Evolutionary conservation across 2,329 filamentous ascomycete species (phyloP), one percentile per base, ranked within the genome.

Genomic region (Fusarium sp.): DNA sequence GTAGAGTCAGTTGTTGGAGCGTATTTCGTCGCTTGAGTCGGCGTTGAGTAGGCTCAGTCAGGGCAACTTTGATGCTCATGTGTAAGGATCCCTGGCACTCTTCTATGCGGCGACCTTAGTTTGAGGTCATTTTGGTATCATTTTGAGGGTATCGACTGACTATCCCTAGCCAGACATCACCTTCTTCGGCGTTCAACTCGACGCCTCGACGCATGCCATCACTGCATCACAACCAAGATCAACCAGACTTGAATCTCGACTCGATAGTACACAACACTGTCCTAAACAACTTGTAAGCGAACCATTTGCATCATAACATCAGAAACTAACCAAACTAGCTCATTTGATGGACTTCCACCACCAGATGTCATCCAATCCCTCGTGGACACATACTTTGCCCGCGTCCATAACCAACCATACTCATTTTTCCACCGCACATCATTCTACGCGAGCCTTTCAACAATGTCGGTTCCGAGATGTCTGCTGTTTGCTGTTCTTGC

Each of bases 381-480:
- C 11, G 69, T 84, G 10, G 72, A 78, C 11, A 77, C 81, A 6
- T 80, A 81, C 65, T 80, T 84, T 59, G 75, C 79, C 2, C 76
- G 79, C 61, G 67, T 77, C 56, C 64, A 79, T 59, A 64, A 82
- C 17, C 79, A 81, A 38, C 76, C 70, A 5, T 72, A 72, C 35
- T 72, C 70, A 20, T 70, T 66, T 35, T 72, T 72, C 25, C 66
- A 72, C 37, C 50, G 43, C 8, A 50, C 47, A 6, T 58, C 60
- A 3, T 72, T 72, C n/a, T 61, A 61, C 30, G 47, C 63, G 3
- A 59, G 47, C 2, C 27, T 72, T 1, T 45, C 57, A 8, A 60
- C 33, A 7, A 58, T 58, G 56, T 20, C 33, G 0, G 6, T 27
- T 3, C 56, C 56, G 15, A 58, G 56, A 27, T 58, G 56, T n/a